These are phyloP conservation scores for Wallacemonas rigidus DNA, from an alignment of 208 protist genomes.

Conservation along the genomic window DNA sequence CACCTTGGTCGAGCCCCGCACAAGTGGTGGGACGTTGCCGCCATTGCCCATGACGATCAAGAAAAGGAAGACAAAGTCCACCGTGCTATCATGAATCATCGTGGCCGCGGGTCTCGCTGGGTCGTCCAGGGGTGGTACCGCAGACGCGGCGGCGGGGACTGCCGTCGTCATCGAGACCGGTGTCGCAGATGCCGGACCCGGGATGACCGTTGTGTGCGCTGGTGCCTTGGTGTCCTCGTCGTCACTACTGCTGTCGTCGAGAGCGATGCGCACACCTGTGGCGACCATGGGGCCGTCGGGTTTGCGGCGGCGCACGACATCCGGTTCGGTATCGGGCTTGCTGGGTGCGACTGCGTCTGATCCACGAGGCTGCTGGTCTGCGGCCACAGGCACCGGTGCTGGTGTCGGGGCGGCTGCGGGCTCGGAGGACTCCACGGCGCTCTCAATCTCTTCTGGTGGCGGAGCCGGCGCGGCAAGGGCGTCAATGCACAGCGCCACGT, in stretches of 20 bases:
- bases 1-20: slow-evolving; percentile 84
- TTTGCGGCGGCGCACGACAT: slow-evolving; percentile 67
- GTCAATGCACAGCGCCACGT: slow-evolving; percentile 76
- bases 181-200: neutral
- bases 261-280: slow-evolving; percentile 55
- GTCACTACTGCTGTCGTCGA: slow-evolving; percentile 66
- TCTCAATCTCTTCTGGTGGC: neutral
- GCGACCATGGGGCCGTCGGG: slow-evolving; percentile 80
- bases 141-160: neutral
- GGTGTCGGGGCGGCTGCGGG: too few relatives aligned
- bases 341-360: too few relatives aligned
- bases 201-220: neutral
- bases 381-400: too few relatives aligned
- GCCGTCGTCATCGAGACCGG: neutral
- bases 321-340: slow-evolving; percentile 15
- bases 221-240: slow-evolving; percentile 30
- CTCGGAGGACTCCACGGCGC: too few relatives aligned
- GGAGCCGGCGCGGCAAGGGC: slow-evolving; percentile 34
- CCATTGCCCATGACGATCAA: slow-evolving; percentile 87
- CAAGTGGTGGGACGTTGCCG: slow-evolving; percentile 69
- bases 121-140: neutral
- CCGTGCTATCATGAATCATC: slow-evolving; percentile 63
- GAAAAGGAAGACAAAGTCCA: slow-evolving; percentile 90
- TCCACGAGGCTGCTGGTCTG: too few relatives aligned
- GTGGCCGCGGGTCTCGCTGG: slow-evolving; percentile 31